These are phyloP conservation scores for Xylariaceae sp. DNA, from an alignment of 2,329 filamentous ascomycete genomes.

Conservation along the genomic window DNA sequence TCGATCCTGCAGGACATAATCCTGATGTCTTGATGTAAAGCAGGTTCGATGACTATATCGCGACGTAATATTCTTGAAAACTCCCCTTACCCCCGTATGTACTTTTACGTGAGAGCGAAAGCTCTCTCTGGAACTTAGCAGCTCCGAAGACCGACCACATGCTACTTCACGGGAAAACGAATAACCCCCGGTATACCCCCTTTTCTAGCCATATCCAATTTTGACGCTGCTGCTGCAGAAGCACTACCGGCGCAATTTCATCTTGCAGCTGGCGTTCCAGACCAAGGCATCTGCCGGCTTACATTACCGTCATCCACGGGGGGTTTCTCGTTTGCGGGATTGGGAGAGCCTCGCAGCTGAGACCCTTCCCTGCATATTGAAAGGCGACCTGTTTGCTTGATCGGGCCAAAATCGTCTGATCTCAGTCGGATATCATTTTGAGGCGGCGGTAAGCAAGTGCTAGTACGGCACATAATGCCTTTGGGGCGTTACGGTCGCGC, in stretches of 20 bases:
- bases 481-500: slow-evolving; percentile 2
- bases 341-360: slow-evolving; percentile 22
- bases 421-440: slow-evolving; percentile 14
- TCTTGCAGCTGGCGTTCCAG: slow-evolving; percentile 27
- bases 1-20: slow-evolving; percentile 17
- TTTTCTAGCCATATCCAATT: slow-evolving; percentile 13
- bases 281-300: slow-evolving; percentile 9
- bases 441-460: slow-evolving; percentile 27
- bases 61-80: too few species aligned
- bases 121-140: too few species aligned
- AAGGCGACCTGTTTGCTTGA: slow-evolving; percentile 23
- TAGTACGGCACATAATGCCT: slow-evolving; percentile 21
- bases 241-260: slow-evolving; percentile 32
- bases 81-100: too few species aligned
- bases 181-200: background rate
- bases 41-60: background rate
- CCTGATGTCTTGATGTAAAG: slow-evolving; percentile 2
- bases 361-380: slow-evolving; percentile 19
- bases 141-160: too few species aligned
- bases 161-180: background rate
- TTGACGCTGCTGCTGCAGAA: slow-evolving; percentile 17
- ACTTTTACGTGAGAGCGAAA: too few species aligned
- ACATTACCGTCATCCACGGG: slow-evolving; percentile 1
- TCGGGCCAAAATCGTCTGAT: slow-evolving; percentile 23
- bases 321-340: slow-evolving; percentile 10